Evolutionary conservation across 2,329 filamentous ascomycete species (phyloP).

Genomic region (Cyphellophora europaea): DNA sequence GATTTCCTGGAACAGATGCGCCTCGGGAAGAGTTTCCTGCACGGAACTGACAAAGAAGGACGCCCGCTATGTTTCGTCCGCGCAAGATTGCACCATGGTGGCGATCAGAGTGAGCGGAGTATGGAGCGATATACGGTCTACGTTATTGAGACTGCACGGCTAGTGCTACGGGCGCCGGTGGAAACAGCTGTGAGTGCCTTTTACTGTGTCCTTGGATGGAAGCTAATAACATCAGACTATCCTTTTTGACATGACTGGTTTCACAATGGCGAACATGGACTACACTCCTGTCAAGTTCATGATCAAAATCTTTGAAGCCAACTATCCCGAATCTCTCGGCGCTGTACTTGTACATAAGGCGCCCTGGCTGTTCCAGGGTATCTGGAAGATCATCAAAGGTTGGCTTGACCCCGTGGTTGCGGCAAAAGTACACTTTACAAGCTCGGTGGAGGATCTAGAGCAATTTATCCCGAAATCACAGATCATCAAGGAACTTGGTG

Average conservation of each 20-base stretch:
- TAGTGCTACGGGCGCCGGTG: conserved; percentile 68
- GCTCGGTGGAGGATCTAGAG: conserved; percentile 63
- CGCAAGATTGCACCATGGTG: conserved; percentile 69
- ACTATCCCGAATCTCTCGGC: conserved; percentile 90
- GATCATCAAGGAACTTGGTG: conserved; percentile 76
- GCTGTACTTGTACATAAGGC: conserved; percentile 89
- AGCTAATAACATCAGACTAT: conserved; percentile 55
- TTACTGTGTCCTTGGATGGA: conserved; percentile 3
- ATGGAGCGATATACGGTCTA: conserved; percentile 88
- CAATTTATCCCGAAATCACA: conserved; percentile 61
- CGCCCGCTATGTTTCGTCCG: conserved; percentile 81
- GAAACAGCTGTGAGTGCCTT: conserved; percentile 73
- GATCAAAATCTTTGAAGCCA: conserved; percentile 98
- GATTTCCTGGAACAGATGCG: conserved; percentile 79
- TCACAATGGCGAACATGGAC: conserved; percentile 95
- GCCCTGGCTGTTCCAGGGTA: conserved; percentile 97
- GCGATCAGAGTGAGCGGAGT: conserved; percentile 71
- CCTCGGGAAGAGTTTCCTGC: conserved; percentile 87
- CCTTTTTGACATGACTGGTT: conserved; percentile 91
- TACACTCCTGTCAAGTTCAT: conserved; percentile 97
- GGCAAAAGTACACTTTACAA: conserved; percentile 21
- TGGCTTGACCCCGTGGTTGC: conserved; percentile 70
- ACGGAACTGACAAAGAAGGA: conserved; percentile 75
- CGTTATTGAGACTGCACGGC: conserved; percentile 84
- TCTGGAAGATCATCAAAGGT: conserved; percentile 90